phyloP scores from a whole-genome alignment of 345 rosid species.

The Citropsis articulata region DNA sequence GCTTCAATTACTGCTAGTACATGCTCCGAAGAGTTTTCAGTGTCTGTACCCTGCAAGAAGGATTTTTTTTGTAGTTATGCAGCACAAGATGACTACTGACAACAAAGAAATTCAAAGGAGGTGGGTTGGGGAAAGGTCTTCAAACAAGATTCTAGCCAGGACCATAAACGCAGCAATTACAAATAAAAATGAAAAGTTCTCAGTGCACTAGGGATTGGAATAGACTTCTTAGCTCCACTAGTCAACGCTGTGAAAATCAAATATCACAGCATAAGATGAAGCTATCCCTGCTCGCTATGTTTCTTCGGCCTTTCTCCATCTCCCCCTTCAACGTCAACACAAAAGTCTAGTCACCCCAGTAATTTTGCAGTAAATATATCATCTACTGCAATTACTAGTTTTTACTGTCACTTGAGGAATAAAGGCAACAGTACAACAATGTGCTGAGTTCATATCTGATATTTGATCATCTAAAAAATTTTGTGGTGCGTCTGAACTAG shows the following conservation, averaged over 20 bases:
- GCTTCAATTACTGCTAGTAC: slow-evolving; percentile 82
- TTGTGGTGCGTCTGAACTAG: too few species aligned
- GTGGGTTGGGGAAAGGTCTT: not conserved
- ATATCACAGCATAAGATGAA: not conserved
- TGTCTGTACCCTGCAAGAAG: slow-evolving; percentile 39
- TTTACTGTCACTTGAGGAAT: not conserved
- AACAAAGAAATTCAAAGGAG: not conserved
- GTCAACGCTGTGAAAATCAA: not conserved
- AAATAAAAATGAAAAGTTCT: slow-evolving; percentile 1
- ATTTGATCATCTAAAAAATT: not conserved
- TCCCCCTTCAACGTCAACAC: not conserved
- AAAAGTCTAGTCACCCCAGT: not conserved
- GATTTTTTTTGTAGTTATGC: not conserved
- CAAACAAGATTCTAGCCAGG: not conserved
- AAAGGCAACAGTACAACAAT: not conserved
- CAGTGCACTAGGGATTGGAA: not conserved
- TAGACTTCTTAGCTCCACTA: not conserved
- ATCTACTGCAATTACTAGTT: not conserved
- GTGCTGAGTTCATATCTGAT: not conserved
- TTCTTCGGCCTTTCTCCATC: not conserved
- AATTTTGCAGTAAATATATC: not conserved
- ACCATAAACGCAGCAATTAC: not conserved
- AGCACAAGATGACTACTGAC: not conserved
- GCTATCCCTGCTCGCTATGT: not conserved
- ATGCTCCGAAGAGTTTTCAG: slow-evolving; percentile 43